Base-by-base conservation (phyloP, 495 filamentous ascomycete species). In the Poronia punctata region DNA sequence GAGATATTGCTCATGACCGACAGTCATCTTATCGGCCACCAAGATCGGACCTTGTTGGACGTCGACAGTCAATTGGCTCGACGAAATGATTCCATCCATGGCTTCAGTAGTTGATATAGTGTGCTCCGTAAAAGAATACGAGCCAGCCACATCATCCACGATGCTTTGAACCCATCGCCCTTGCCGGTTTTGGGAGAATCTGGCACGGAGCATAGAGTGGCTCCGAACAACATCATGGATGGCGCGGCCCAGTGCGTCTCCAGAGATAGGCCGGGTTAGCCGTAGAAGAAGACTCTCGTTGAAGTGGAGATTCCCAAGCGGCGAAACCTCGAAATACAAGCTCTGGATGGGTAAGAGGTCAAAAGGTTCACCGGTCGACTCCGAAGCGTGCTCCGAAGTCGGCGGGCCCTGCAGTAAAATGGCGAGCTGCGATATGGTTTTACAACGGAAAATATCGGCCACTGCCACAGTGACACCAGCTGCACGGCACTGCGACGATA, bases 161-260 rank as follows among this genome's bases (percentile, higher is more conserved):
- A 54, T 48, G 11, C 28, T 27, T 31, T 62, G 59, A 14, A 41
- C 20, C 57, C 54, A 61, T 11, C 8, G 28, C 18, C 46, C 53
- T 18, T 53, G 26, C 28, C 26, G 15, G 0, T 10, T 19, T 37
- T 51, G 48, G 4, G 45, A 35, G 41, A 79, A 79, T 5, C 77
- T 64, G 11, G 70, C 69, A 4, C 77, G 68, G 7, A 83, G 65
- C 78, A 83, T 82, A 1, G 75, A 71, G 42, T 83, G 78, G 0
- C 69, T 68, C 3, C 48, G 50, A 10, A 80, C 60, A 9, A 83
- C 54, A 0, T 60, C 59, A 22, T 74, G 60, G 20, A 77, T 50
- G 2, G 73, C 72, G 28, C 55, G 48, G 4, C 50, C 47, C 0
- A 82, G 38, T 1, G 58, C 53, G 1, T 38, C 15, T 19, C 60